Base-by-base conservation (phyloP, 768 basidiomycete species). In the Tricholoma terreum region DNA sequence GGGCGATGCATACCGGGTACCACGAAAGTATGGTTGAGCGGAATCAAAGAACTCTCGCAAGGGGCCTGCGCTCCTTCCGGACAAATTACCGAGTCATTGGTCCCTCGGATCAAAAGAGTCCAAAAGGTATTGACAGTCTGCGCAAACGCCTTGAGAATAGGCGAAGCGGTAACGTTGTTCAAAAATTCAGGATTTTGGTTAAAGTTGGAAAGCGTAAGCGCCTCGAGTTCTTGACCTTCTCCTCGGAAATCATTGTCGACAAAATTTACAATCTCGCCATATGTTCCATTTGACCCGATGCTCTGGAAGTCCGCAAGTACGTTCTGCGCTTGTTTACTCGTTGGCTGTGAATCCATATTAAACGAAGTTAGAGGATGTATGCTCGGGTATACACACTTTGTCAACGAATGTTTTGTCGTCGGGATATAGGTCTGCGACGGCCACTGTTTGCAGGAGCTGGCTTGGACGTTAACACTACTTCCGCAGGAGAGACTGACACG, bases 391-490 rank as follows among this genome's bases (percentile, higher is more conserved):
- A 50, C 69, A 31, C 52, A 77, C 79, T 68, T 84, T 84, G 77
- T 96, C 94, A 7, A 90, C 89, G 69, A 96, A 86, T 0, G 91
- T 94, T 74, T 97, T 96, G 46, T 86, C 84, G 70, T 97, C 94
- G 0, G 79, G 68, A 67, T 80, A 97, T 24, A 89, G 73, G 40
- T 79, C 69, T 0, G 93, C 92, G 58, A 96, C 63, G 68, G 93
- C 88, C 58, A 95, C 85, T 1, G 90, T 88, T 81, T 96, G 93
- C 22, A 97, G 76, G 8, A 93, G 66, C 90, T 92, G 63, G 6
- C 35, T 30, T 34, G 40, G 63, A 57, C 4, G 53, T 63, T 22
- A 49, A 55, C 63, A 59, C 54, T 22, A 48, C 55, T 12, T 10
- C 35, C 22, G 48, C 58, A 56, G 42, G 52, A 35, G 15, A 52